These are phyloP conservation scores for Xylaria sp. DNA, from an alignment of 2,329 filamentous ascomycete species.

Conservation along the genomic window DNA sequence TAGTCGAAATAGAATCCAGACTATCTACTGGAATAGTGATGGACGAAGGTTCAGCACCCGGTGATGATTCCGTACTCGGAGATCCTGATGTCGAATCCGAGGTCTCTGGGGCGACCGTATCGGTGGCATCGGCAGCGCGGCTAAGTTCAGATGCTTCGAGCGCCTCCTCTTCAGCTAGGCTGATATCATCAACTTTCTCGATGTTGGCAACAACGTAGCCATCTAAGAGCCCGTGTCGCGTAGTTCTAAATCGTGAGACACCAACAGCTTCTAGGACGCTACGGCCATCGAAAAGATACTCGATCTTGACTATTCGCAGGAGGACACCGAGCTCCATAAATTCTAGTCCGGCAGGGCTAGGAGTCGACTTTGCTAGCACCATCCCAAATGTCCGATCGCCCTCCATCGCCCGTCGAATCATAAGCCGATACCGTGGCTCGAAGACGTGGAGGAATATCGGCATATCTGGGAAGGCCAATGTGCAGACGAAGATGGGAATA, in stretches of 20 bases:
- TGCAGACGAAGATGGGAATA: slow-evolving; percentile 82
- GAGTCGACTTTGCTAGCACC: slow-evolving; percentile 73
- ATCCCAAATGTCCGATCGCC: slow-evolving; percentile 84
- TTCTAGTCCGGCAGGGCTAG: slow-evolving; percentile 46
- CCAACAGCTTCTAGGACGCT: slow-evolving; percentile 84
- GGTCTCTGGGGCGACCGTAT: slow-evolving; percentile 40
- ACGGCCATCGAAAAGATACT: slow-evolving; percentile 80
- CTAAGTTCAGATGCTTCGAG: slow-evolving; percentile 76
- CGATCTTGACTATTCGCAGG: slow-evolving; percentile 77
- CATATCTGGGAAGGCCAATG: slow-evolving; percentile 82
- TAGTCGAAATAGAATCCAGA: slow-evolving; percentile 72
- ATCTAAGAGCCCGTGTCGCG: slow-evolving; percentile 72
- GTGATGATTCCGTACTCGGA: slow-evolving; percentile 17
- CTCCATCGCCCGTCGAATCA: slow-evolving; percentile 82
- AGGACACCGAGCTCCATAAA: slow-evolving; percentile 83
- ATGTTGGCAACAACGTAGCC: slow-evolving; percentile 82
- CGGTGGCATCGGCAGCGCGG: slow-evolving; percentile 35
- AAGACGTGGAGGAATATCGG: slow-evolving; percentile 92
- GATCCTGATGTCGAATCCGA: slow-evolving; percentile 19
- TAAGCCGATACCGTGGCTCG: slow-evolving; percentile 89
- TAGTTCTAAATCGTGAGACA: slow-evolving; percentile 78
- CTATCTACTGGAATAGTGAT: slow-evolving; percentile 44
- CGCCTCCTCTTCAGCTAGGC: slow-evolving; percentile 80
- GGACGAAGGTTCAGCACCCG: slow-evolving; percentile 35
- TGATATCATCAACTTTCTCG: slow-evolving; percentile 83